Evolutionary conservation across 2,329 filamentous ascomycete genomes (phyloP).

Genomic region (Stromatinia cepivora): DNA sequence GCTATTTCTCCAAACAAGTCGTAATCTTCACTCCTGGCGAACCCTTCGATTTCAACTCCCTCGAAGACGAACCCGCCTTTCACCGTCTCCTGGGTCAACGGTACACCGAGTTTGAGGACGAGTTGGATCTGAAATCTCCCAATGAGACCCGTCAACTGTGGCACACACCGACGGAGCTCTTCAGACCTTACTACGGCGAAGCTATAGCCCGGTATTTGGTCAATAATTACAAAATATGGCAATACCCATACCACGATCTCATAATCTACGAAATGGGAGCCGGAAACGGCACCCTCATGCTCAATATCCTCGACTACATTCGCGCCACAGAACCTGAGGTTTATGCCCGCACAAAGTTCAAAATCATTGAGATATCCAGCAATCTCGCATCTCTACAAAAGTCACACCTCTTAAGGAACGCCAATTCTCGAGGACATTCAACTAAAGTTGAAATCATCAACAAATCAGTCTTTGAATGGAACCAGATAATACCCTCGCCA

Average conservation of each 20-base stretch:
- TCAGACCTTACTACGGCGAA: slow-evolving; percentile 94
- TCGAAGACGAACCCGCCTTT: slow-evolving; percentile 86
- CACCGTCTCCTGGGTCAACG: slow-evolving; percentile 71
- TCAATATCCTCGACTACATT: slow-evolving; percentile 97
- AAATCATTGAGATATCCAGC: slow-evolving; percentile 92
- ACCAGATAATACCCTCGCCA: slow-evolving; percentile 79
- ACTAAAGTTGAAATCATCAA: slow-evolving; percentile 94
- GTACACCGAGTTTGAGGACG: slow-evolving; percentile 89
- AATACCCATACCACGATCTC: slow-evolving; percentile 94
- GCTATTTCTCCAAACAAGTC: slow-evolving; percentile 94
- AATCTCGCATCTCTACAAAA: slow-evolving; percentile 77
- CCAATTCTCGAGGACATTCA: slow-evolving; percentile 71
- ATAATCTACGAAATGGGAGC: slow-evolving; percentile 99
- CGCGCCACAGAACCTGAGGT: slow-evolving; percentile 85
- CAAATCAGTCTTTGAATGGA: slow-evolving; percentile 92
- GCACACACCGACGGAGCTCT: slow-evolving; percentile 98
- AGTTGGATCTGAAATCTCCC: slow-evolving; percentile 68
- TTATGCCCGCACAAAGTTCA: slow-evolving; percentile 89
- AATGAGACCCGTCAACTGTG: slow-evolving; percentile 84
- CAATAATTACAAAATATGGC: slow-evolving; percentile 90
- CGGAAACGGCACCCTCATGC: slow-evolving; percentile 95
- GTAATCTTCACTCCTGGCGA: slow-evolving; percentile 93
- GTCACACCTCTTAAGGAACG: slow-evolving; percentile 64
- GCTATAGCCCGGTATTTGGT: slow-evolving; percentile 95
- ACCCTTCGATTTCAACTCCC: slow-evolving; percentile 80